Base-by-base conservation (phyloP, 2,329 filamentous ascomycete species). In the Xylogone sp. region DNA sequence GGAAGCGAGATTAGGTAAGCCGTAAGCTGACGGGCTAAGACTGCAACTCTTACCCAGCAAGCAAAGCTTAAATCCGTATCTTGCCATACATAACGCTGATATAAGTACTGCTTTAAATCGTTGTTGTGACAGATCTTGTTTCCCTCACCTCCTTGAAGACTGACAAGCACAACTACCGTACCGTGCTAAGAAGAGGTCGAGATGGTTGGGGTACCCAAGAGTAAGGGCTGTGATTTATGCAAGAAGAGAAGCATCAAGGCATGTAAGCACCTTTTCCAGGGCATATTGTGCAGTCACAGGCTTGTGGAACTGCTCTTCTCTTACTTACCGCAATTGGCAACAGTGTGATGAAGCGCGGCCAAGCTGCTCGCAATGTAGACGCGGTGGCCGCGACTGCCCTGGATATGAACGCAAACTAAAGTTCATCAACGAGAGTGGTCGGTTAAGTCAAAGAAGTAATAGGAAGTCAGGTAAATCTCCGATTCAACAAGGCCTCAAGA, bases 321-420 rank as follows among this genome's bases (percentile, higher is more conserved):
- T 27, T 27, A 27, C 24, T 27, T 10, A 27, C 5, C 10, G 24
- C 54, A 42, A 56, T 56, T 10, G 51, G 57, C 13, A 53, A 49
- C 20, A 62, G 22, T 62, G 57, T 29, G 60, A 64, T 48, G 58
- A 64, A 51, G 45, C 47, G 2, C 56, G 53, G 27, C 59, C 60
- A 19, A 27, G 10, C 42, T 63, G 58, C 46, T 21, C 22, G 10
- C 49, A 56, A 21, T 64, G 58, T 46, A 47, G 49, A 10, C 53
- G 45, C 7, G 52, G 52, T 10, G 54, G 56, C n/a, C 48, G 53
- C 12, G 52, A 44, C 42, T 63, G 59, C 52, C 61, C 59, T 42
- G 56, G 58, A 7, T 62, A 62, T 31, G 51, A 20, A 31, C 34
- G 34, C 34, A 39, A 39, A 5, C 10, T 39, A 18, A 39, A 39